phyloP scores from a whole-genome alignment of 1,284 basidiomycete species.

The Abortiporus biennis region DNA sequence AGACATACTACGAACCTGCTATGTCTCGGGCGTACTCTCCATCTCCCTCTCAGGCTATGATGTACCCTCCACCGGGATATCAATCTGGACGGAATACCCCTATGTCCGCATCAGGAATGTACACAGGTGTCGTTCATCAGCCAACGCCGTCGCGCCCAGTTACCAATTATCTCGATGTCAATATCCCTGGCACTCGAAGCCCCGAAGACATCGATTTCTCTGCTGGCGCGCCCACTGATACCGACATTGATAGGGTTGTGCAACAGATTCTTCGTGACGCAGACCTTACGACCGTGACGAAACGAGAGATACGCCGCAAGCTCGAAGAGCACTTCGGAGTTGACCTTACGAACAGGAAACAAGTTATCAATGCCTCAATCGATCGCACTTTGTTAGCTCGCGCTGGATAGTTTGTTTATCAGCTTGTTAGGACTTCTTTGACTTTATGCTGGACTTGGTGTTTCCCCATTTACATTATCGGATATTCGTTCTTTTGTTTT shows the following conservation, averaged over 20 bases:
- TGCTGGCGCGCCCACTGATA: conserved; percentile 48
- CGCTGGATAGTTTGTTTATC: conserved; percentile 15
- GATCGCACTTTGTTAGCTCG: conserved; percentile 50
- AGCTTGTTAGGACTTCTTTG: not conserved
- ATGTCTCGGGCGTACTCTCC: conserved; percentile 56
- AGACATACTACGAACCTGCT: conserved; percentile 70
- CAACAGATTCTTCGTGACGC: conserved; percentile 67
- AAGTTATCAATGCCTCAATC: conserved; percentile 65
- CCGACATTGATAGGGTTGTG: conserved; percentile 69
- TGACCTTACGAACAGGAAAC: conserved; percentile 63
- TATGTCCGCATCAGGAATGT: conserved; percentile 22
- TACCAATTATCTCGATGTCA: conserved; percentile 71
- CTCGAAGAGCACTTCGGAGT: conserved; percentile 76
- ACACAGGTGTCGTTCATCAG: conserved; percentile 29
- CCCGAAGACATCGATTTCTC: conserved; percentile 44
- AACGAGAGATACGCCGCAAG: conserved; percentile 79
- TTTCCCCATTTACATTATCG: conserved; percentile 1
- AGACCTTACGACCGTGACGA: conserved; percentile 85
- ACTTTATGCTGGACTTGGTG: conserved; percentile 1
- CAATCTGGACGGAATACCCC: conserved; percentile 78
- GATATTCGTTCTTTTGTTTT: not conserved
- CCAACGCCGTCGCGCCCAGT: conserved; percentile 60
- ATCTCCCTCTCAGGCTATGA: conserved; percentile 50
- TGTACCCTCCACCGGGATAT: conserved; percentile 50
- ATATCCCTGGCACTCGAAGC: conserved; percentile 47